These are phyloP conservation scores for Theileria annulata DNA, from an alignment of 169 alveolate species.

Conservation along the genomic window DNA sequence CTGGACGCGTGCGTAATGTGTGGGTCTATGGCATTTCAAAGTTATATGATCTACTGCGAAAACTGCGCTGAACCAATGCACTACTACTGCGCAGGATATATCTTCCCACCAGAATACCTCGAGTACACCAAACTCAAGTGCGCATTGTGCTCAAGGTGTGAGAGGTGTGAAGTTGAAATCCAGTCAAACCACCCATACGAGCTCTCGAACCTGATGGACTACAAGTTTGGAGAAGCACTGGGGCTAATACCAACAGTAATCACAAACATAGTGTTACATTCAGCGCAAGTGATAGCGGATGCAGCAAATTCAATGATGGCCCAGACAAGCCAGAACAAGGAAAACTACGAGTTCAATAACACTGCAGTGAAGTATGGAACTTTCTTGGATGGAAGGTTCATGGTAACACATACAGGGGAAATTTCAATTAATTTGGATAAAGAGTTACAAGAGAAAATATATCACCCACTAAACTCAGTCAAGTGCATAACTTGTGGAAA, in stretches of 20 bases:
- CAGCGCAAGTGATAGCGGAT: slow-evolving; percentile 10
- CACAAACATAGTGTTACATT: not conserved
- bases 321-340: not conserved
- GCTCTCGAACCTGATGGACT: slow-evolving; percentile 32
- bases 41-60: slow-evolving; percentile 31
- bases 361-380: not conserved
- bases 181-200: slow-evolving; percentile 46
- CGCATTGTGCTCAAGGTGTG: slow-evolving; percentile 44
- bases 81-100: slow-evolving; percentile 49
- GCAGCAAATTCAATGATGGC: not conserved
- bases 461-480: slow-evolving; percentile 20
- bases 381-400: slow-evolving; percentile 14
- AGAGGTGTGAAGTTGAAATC: slow-evolving; percentile 14
- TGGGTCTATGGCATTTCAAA: slow-evolving; percentile 32
- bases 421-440: not conserved
- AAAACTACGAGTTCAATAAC: not conserved
- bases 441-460: not conserved
- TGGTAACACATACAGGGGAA: not conserved
- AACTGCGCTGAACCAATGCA: slow-evolving; percentile 53
- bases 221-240: slow-evolving; percentile 27
- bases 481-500: slow-evolving; percentile 23
- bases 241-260: slow-evolving; percentile 34
- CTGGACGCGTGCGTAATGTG: slow-evolving; percentile 43
- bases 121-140: slow-evolving; percentile 25
- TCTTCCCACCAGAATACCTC: slow-evolving; percentile 28